A percentile compares a stretch with the other conserved stretches of the same genome.
Conservation (phyloP, 2,329 filamentous ascomycete species). For the Aspergillus chevalieri region DNA sequence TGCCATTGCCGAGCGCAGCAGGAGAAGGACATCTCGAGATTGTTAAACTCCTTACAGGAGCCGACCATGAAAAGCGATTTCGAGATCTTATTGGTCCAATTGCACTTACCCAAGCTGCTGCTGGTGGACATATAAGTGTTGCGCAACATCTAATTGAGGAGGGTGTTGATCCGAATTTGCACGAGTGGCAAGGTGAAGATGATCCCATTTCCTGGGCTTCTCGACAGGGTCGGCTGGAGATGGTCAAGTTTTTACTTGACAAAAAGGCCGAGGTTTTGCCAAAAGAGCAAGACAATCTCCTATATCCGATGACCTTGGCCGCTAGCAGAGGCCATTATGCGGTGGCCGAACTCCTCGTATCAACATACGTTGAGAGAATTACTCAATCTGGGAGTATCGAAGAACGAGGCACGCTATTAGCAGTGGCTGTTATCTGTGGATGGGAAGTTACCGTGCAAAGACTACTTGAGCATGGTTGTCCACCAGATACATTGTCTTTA, state of each 20-base stretch:
- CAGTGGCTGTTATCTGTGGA: neutral
- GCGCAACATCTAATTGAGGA: too few species aligned
- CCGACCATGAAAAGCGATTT: neutral
- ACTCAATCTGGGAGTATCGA: neutral
- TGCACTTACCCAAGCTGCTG: neutral
- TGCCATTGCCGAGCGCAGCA: neutral
- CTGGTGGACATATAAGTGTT: too few species aligned
- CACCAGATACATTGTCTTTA: too few species aligned
- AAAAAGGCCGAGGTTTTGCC: neutral
- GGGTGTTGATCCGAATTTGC: too few species aligned
- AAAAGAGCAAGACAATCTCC: neutral
- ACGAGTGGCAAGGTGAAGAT: too few species aligned
- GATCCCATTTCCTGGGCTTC: neutral
- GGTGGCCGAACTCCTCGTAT: neutral
- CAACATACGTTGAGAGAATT: neutral
- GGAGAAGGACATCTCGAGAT: neutral
- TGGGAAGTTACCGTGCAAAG: neutral
- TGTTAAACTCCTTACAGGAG: neutral
- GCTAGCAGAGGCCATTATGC: neutral
- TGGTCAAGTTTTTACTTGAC: neutral
- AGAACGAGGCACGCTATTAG: neutral
- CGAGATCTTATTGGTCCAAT: neutral
- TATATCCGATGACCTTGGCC: neutral
- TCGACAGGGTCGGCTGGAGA: neutral
- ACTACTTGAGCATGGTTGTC: neutral